These are phyloP conservation scores for Thuja plicata DNA, from an alignment of 83 land plant species.

Conservation along the genomic window DNA sequence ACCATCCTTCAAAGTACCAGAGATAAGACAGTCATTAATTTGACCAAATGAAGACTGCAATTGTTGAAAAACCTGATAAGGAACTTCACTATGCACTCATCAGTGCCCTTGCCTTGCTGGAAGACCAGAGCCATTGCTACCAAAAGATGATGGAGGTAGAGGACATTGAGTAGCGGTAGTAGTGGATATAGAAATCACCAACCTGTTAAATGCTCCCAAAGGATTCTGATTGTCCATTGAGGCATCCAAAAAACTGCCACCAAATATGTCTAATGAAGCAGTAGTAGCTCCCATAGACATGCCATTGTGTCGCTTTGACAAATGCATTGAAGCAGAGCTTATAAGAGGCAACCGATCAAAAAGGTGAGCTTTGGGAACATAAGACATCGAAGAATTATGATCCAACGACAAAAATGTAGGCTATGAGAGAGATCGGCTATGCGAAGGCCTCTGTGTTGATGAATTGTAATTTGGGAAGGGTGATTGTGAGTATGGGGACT, in stretches of 20 bases:
- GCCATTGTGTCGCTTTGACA: not conserved
- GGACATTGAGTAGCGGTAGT: too few species aligned
- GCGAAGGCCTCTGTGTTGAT: not conserved
- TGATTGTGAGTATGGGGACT: not conserved
- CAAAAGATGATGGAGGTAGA: too few species aligned
- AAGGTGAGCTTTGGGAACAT: not conserved
- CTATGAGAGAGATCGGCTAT: conserved; percentile 8
- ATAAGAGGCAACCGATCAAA: not conserved
- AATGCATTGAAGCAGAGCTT: not conserved
- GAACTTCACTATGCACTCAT: too few species aligned
- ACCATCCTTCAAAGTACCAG: too few species aligned
- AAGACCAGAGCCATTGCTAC: too few species aligned
- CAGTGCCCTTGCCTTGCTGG: too few species aligned
- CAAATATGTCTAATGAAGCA: not conserved
- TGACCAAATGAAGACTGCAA: too few species aligned
- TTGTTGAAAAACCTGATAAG: too few species aligned
- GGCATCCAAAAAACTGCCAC: not conserved
- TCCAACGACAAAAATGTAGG: not conserved
- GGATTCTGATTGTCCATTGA: not conserved
- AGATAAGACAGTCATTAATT: too few species aligned
- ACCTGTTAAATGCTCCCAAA: too few species aligned
- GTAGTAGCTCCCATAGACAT: not conserved
- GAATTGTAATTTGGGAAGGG: not conserved
- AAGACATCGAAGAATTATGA: not conserved
- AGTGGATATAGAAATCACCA: too few species aligned